These are phyloP conservation scores for Dendrocalamus sinicus DNA, from an alignment of 176 grass and related monocot species.

Conservation along the genomic window DNA sequence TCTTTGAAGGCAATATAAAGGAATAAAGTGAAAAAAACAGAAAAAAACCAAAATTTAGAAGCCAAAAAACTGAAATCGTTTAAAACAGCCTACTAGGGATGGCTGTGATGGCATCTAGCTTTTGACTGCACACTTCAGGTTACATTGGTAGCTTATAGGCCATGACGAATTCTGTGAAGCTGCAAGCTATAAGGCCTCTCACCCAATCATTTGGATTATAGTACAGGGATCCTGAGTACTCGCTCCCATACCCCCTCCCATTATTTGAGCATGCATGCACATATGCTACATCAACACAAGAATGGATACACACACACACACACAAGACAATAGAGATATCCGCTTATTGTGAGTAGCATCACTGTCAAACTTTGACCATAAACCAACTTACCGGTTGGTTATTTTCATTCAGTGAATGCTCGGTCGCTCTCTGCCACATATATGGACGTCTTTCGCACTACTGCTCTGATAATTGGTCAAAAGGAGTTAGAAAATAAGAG, in stretches of 20 bases:
- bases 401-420: constrained; percentile 18
- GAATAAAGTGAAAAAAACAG: too few species aligned
- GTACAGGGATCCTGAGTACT: neutral
- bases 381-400: neutral
- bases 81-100: neutral
- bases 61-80: too few species aligned
- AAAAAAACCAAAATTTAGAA: too few species aligned
- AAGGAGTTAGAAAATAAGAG: neutral
- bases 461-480: constrained; percentile 27
- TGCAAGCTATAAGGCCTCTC: neutral
- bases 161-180: neutral
- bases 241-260: neutral
- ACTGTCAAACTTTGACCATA: constrained; percentile 19
- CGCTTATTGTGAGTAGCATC: neutral
- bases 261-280: constrained; percentile 17
- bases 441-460: neutral
- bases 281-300: constrained; percentile 8
- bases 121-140: constrained; percentile 37
- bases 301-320: neutral
- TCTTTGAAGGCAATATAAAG: too few species aligned
- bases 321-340: neutral
- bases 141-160: neutral
- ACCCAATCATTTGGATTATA: constrained; percentile 12
- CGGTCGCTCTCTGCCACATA: constrained; percentile 12
- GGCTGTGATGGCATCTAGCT: constrained; percentile 51